Evolutionary conservation across 352 stramenopile genomes (phyloP).

Genomic region (Phytophthora pluvialis): DNA sequence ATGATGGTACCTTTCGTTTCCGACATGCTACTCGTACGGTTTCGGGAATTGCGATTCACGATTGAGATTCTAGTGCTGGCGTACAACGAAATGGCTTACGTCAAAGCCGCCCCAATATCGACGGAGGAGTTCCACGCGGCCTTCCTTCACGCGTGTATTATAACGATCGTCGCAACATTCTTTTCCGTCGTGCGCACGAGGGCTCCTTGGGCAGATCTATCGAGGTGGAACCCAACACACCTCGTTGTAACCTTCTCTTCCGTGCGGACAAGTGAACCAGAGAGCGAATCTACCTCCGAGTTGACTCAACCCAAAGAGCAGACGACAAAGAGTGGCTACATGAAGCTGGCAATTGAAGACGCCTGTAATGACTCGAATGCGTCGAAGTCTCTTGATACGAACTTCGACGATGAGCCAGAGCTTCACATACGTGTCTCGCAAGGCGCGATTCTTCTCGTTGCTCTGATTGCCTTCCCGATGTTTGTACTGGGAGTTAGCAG

Average conservation of each 20-base stretch:
- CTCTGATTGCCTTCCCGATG: not conserved
- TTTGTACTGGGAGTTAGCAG: not conserved
- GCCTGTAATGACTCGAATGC: too few species aligned
- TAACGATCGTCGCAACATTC: not conserved
- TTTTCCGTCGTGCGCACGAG: conserved; percentile 4
- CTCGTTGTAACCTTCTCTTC: not conserved
- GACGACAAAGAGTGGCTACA: not conserved
- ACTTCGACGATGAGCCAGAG: too few species aligned
- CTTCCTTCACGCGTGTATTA: not conserved
- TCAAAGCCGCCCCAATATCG: conserved; percentile 9
- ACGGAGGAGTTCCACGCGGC: conserved; percentile 4
- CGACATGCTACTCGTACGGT: conserved; percentile 8
- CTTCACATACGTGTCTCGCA: too few species aligned
- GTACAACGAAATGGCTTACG: not conserved
- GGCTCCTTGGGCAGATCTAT: conserved; percentile 4
- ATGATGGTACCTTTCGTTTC: conserved; percentile 4
- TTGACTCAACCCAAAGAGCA: not conserved
- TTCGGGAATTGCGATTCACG: conserved; percentile 5
- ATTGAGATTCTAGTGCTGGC: not conserved
- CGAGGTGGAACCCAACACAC: conserved; percentile 4
- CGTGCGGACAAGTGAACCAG: too few species aligned
- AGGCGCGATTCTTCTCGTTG: not conserved
- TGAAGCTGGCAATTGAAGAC: too few species aligned
- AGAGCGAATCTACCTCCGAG: too few species aligned
- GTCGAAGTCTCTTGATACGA: too few species aligned